These are phyloP conservation scores for Penicillium sp. DNA, from an alignment of 2,329 filamentous ascomycete species.

Conservation along the genomic window DNA sequence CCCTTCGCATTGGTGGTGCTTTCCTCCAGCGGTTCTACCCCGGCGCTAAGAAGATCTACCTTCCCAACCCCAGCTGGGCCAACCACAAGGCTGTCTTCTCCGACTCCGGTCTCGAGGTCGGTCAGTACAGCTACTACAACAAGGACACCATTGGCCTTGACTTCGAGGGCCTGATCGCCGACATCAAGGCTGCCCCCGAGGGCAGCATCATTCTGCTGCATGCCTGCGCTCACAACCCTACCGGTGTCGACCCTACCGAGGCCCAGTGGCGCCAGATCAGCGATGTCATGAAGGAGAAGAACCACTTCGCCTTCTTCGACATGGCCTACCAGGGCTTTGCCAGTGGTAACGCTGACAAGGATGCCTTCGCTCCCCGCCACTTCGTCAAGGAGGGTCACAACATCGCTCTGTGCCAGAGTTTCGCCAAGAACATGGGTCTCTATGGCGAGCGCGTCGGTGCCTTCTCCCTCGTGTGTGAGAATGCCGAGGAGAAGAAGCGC, in stretches of 20 bases:
- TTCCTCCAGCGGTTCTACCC: slow-evolving; percentile 93
- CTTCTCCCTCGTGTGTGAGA: slow-evolving; percentile 85
- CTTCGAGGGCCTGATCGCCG: slow-evolving; percentile 86
- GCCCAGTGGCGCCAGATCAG: slow-evolving; percentile 93
- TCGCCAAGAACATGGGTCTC: slow-evolving; percentile 99
- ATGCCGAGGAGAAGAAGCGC: slow-evolving; percentile 86
- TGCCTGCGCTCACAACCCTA: slow-evolving; percentile 97
- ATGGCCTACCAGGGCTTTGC: slow-evolving; percentile 99
- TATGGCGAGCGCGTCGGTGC: slow-evolving; percentile 97
- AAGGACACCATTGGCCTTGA: slow-evolving; percentile 97
- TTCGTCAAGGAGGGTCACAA: slow-evolving; percentile 91
- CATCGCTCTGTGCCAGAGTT: slow-evolving; percentile 83
- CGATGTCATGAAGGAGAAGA: slow-evolving; percentile 75
- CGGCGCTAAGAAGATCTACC: slow-evolving; percentile 90
- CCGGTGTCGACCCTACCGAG: slow-evolving; percentile 85
- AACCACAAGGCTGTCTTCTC: slow-evolving; percentile 97
- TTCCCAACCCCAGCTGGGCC: slow-evolving; percentile 93
- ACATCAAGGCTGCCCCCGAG: slow-evolving; percentile 83
- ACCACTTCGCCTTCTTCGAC: slow-evolving; percentile 95
- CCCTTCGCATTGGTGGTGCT: slow-evolving; percentile 86
- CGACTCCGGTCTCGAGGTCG: slow-evolving; percentile 84
- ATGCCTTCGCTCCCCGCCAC: slow-evolving; percentile 89
- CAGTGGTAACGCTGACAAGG: slow-evolving; percentile 82
- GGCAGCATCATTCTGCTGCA: slow-evolving; percentile 90
- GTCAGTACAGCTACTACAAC: slow-evolving; percentile 98